phyloP scores from a whole-genome alignment of 495 filamentous ascomycete species.

The Xylaria longipes region DNA sequence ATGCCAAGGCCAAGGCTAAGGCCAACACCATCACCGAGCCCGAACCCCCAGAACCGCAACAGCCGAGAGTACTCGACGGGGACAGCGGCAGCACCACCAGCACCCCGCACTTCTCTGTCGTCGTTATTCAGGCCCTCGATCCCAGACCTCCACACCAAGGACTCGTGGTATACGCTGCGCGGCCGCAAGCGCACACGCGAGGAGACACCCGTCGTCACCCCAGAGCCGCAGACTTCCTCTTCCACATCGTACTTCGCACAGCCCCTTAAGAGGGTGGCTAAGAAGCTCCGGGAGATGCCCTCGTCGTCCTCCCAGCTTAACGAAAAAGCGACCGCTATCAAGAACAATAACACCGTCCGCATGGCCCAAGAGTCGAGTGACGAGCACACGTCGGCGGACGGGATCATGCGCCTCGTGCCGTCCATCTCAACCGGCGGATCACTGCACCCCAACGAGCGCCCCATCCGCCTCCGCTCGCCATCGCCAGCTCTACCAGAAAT shows the following conservation, averaged over 20 bases:
- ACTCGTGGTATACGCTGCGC: constrained; percentile 30
- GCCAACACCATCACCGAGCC: constrained; percentile 9
- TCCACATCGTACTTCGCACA: constrained; percentile 30
- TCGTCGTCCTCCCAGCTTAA: constrained; percentile 28
- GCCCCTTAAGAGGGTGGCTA: constrained; percentile 41
- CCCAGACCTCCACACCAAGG: constrained; percentile 22
- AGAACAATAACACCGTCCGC: not conserved
- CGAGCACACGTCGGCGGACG: constrained; percentile 22
- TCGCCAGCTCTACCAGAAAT: constrained; percentile 27
- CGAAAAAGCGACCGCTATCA: not conserved
- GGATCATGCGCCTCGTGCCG: constrained; percentile 28
- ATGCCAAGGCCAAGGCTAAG: too few relatives aligned
- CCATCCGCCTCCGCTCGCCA: constrained; percentile 33
- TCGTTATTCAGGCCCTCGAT: constrained; percentile 16
- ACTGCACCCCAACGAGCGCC: constrained; percentile 28
- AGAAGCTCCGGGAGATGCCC: constrained; percentile 38
- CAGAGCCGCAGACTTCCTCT: constrained; percentile 16
- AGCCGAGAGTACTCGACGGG: not conserved
- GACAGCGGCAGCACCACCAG: not conserved
- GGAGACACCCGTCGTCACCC: not conserved
- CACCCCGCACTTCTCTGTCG: constrained; percentile 19
- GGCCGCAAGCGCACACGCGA: constrained; percentile 37
- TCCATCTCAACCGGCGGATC: constrained; percentile 32
- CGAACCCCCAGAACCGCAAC: constrained; percentile 4
- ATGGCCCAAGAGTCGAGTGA: not conserved